Percentiles rank a stretch among this genome's conserved stretches.
These are phyloP conservation scores for Botryobasidium botryosum DNA, from an alignment of 768 basidiomycete species.

Conservation along the genomic window DNA sequence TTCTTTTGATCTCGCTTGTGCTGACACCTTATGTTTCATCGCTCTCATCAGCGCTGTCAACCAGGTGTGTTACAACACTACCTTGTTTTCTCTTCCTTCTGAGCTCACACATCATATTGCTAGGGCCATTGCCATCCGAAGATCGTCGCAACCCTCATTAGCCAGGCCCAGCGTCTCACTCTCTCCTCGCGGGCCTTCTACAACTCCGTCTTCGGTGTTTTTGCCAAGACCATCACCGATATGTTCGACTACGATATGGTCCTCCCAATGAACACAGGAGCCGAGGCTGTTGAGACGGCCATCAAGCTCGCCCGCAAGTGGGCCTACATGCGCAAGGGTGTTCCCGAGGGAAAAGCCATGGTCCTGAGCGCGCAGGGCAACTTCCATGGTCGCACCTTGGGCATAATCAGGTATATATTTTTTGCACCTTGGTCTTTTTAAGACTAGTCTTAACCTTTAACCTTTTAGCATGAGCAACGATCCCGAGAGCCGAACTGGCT, in stretches of 20 bases:
- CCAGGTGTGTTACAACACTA: slow-evolving; percentile 36
- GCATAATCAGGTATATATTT: slow-evolving; percentile 50
- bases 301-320: slow-evolving; percentile 93
- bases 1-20: not conserved
- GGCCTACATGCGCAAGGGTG: slow-evolving; percentile 81
- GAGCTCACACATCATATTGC: not conserved
- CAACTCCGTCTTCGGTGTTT: slow-evolving; percentile 80
- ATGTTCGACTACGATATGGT: slow-evolving; percentile 92
- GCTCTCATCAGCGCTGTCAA: slow-evolving; percentile 54
- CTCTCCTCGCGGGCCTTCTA: slow-evolving; percentile 94
- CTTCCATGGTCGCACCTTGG: slow-evolving; percentile 89
- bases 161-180: slow-evolving; percentile 80
- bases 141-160: slow-evolving; percentile 63
- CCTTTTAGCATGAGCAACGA: slow-evolving; percentile 75
- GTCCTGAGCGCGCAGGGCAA: slow-evolving; percentile 77
- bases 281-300: slow-evolving; percentile 95
- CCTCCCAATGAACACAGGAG: slow-evolving; percentile 97
- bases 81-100: not conserved
- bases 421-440: not conserved
- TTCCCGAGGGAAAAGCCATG: slow-evolving; percentile 66
- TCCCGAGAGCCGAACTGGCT: slow-evolving; percentile 69
- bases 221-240: slow-evolving; percentile 66
- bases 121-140: slow-evolving; percentile 85
- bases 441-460: slow-evolving; percentile 11
- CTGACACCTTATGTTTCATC: not conserved